Base-by-base conservation (phyloP, 805 yeast genomes). In the Yamadazyma tumulicola region DNA sequence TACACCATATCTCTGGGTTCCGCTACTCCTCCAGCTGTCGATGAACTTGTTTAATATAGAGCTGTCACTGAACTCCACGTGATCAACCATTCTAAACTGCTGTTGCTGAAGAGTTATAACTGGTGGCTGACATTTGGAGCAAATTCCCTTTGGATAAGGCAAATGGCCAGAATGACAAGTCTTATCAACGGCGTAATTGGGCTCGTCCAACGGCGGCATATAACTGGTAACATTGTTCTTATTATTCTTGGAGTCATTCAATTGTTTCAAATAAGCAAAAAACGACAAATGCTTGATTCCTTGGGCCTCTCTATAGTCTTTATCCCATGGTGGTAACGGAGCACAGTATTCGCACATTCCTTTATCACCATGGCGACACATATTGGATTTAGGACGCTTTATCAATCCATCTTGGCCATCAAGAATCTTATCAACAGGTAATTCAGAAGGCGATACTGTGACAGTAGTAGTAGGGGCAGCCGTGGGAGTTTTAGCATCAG, bases 301-400 rank as follows among this genome's bases (percentile, higher is more conserved):
- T 42, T 88, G 69, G 42, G 79, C 81, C 31, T 75, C 75, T 44
- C 80, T 81, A 55, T 88, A 91, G 15, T 71, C 75, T 43, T 72
- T 72, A 57, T 93, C 96, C 86, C 91, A 93, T 2, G 98, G 97
- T 22, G 96, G 96, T 34, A 93, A 63, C 0, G 97, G 96, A 21
- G 94, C 79, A 57, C 97, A 93, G 54, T 88, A 87, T 52, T 93
- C 98, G 59, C 98, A 93, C 97, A 93, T 93, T 2, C 97, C 99
- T 48, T 81, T 82, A 24, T 81, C 91, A 3, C 91, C 84, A 55
- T 93, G 98, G 40, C 81, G 75, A 59, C 98, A 91, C 42, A 88
- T 64, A 2, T 57, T 48, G 1, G 86, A 75, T 43, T 67, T 71
- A 23, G 66, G 59, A 21, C 98, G 72, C 19, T 70, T 59, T 37